Percentiles rank a stretch among this genome's conserved stretches.
phyloP scores from a whole-genome alignment of 345 rosid species.

The Rhodamnia argentea region DNA sequence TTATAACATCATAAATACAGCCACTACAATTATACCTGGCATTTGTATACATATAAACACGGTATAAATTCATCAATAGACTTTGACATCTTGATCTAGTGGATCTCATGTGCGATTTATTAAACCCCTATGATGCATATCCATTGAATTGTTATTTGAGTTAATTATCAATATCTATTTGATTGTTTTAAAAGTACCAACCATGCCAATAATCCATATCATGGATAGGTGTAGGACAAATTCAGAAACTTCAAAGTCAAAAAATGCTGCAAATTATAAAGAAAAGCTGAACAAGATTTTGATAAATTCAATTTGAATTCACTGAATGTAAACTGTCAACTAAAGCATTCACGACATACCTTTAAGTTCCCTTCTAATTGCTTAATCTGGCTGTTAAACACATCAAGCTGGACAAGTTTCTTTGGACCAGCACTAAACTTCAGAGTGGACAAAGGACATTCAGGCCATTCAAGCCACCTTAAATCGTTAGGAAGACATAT shows the following conservation, averaged over 20 bases:
- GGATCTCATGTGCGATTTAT: no score
- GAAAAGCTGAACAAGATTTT: neutral
- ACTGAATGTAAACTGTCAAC: rapidly evolving
- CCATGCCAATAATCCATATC: no score
- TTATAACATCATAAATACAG: no score
- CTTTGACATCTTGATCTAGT: no score
- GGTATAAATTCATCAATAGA: no score
- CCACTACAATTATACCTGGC: no score
- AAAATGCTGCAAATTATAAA: neutral
- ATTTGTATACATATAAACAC: no score
- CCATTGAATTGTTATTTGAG: neutral
- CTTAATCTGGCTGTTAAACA: rapidly evolving
- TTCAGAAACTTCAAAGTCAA: neutral
- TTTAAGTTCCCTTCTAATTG: neutral
- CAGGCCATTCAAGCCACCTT: neutral
- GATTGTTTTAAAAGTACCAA: neutral
- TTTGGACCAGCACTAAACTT: neutral
- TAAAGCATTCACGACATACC: neutral
- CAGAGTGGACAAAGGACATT: neutral
- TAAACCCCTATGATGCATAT: no score
- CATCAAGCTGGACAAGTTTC: neutral
- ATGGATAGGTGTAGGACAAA: no score
- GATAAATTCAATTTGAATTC: neutral
- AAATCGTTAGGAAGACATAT: neutral
- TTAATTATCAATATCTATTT: neutral